These are phyloP conservation scores for Penstemon davidsonii DNA, from an alignment of 257 asterid species.

Conservation along the genomic window DNA sequence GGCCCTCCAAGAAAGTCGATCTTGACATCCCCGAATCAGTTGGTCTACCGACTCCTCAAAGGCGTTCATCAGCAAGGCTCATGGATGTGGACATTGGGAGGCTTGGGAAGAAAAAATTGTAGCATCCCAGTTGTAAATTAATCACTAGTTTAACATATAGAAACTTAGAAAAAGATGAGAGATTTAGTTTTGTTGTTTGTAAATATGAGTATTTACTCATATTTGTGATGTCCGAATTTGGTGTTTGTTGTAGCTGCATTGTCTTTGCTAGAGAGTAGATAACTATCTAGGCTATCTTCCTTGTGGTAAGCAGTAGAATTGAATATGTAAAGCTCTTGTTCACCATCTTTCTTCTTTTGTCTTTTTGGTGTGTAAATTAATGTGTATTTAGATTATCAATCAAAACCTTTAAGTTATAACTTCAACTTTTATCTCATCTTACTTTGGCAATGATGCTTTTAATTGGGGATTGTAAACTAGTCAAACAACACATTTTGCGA, in stretches of 20 bases:
- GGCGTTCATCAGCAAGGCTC: constrained; percentile 64
- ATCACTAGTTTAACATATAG: not conserved
- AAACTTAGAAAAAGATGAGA: not conserved
- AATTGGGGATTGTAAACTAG: no score
- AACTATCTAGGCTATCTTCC: constrained; percentile 3
- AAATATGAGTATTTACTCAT: not conserved
- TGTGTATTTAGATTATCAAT: not conserved
- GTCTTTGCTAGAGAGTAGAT: not conserved
- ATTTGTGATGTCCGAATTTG: not conserved
- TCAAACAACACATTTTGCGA: no score
- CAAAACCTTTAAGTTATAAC: not conserved
- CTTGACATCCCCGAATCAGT: constrained; percentile 98
- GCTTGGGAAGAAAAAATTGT: constrained; percentile 60
- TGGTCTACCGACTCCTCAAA: constrained; percentile 58
- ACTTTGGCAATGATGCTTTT: no score
- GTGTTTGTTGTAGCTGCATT: not conserved
- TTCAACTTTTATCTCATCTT: no score
- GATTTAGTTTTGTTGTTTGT: not conserved
- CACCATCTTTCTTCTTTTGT: not conserved
- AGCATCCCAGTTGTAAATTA: constrained; percentile 30
- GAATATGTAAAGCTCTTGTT: not conserved
- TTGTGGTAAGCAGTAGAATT: constrained; percentile 1
- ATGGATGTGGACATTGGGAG: constrained; percentile 81
- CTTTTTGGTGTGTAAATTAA: not conserved
- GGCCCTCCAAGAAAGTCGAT: constrained; percentile 61